Evolutionary conservation across 331 rosid genomes (phyloP).

Genomic region (Pyracantha coccinea): DNA sequence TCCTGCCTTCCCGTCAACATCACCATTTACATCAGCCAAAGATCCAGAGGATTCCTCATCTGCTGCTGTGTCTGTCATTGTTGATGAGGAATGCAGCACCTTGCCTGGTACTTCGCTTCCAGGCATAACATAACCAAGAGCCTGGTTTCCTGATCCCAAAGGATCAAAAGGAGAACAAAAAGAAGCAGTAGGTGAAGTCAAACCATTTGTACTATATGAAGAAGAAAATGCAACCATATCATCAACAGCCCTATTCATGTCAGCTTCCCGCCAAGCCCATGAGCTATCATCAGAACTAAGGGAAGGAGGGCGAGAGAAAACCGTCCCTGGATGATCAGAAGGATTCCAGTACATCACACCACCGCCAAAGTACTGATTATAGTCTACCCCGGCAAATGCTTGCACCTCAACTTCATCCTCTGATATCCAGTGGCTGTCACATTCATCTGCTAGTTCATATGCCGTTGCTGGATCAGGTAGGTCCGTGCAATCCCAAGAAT

Average conservation of each 20-base stretch:
- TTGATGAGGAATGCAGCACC: conserved; percentile 62
- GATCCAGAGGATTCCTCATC: conserved; percentile 72
- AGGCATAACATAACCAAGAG: conserved; percentile 73
- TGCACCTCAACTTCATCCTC: conserved; percentile 97
- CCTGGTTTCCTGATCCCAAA: conserved; percentile 62
- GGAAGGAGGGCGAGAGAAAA: conserved; percentile 96
- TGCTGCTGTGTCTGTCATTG: conserved; percentile 46
- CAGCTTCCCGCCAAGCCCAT: conserved; percentile 99
- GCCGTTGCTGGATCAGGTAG: conserved; percentile 51
- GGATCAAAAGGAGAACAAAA: conserved; percentile 88
- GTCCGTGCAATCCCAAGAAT: conserved; percentile 64
- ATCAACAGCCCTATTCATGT: conserved; percentile 91
- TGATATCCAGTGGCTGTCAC: conserved; percentile 82
- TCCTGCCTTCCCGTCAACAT: conserved; percentile 61
- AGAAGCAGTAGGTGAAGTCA: conserved; percentile 92
- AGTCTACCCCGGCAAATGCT: conserved; percentile 79
- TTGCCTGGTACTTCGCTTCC: conserved; percentile 77
- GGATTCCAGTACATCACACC: conserved; percentile 98
- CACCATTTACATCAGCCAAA: conserved; percentile 49
- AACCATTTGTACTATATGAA: conserved; percentile 82
- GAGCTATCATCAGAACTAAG: conserved; percentile 97
- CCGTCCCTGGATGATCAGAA: conserved; percentile 77
- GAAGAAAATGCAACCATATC: conserved; percentile 99
- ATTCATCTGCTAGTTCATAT: conserved; percentile 68
- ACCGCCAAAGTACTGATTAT: conserved; percentile 90